Conservation (phyloP, 2,329 filamentous ascomycete genomes). For the Diaporthe sp. region DNA sequence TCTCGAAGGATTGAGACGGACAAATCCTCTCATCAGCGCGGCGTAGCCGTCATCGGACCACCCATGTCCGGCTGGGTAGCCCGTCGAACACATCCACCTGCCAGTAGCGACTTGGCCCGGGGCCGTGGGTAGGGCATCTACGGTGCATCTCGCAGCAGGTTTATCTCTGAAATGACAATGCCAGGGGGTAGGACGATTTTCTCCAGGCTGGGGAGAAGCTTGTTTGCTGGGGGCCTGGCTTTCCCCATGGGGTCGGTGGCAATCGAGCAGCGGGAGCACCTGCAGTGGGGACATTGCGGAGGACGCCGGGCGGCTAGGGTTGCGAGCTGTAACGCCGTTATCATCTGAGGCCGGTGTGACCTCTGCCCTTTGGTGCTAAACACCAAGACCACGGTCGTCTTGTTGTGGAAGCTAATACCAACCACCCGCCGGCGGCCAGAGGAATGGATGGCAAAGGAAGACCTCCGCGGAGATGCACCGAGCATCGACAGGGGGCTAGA, state of each 20-base stretch:
- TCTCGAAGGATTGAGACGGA: slow-evolving; percentile 1
- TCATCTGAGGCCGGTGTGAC: background rate
- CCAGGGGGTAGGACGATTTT: background rate
- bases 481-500: background rate
- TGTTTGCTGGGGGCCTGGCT: slow-evolving; percentile 12
- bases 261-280: background rate
- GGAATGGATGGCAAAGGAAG: background rate
- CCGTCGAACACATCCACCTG: background rate
- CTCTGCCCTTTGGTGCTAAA: background rate
- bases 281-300: background rate
- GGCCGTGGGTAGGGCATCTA: background rate
- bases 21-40: background rate
- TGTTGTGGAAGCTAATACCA: slow-evolving; percentile 3
- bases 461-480: slow-evolving; percentile 31
- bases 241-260: slow-evolving; percentile 20
- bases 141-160: slow-evolving; percentile 1
- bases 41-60: background rate
- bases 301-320: slow-evolving; percentile 13
- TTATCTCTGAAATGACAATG: background rate
- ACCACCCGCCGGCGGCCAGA: background rate
- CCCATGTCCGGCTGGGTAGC: background rate
- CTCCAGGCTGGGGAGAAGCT: slow-evolving; percentile 15
- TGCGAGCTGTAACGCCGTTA: slow-evolving; percentile 13
- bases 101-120: slow-evolving; percentile 1
- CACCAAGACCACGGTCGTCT: background rate